Percentiles rank a stretch among this genome's conserved stretches.
These are phyloP conservation scores for Dalbergia oliveri DNA, from an alignment of 306 rosid species.

Conservation along the genomic window DNA sequence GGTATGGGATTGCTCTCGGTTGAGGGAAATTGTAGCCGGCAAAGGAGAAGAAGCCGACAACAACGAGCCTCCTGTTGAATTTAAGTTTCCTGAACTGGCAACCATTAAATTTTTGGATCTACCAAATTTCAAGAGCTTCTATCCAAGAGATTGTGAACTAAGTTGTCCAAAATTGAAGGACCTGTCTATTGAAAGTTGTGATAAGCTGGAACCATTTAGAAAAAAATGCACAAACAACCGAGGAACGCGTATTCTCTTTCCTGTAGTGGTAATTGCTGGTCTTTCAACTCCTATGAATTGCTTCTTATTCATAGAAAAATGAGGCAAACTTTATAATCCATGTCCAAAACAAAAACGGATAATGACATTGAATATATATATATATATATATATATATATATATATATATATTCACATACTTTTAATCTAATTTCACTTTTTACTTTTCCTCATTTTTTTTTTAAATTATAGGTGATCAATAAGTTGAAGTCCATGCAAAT, in stretches of 20 bases:
- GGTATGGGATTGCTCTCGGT: not conserved
- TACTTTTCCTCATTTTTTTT: not conserved
- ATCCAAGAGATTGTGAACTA: not conserved
- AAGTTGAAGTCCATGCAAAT: conserved; percentile 26
- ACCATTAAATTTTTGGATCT: not conserved
- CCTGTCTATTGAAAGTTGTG: not conserved
- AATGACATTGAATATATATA: not conserved
- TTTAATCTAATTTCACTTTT: no score
- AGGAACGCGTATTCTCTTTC: not conserved
- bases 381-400: no score
- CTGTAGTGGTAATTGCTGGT: not conserved
- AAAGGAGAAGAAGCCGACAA: not conserved
- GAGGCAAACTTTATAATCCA: no score
- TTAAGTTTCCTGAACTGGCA: not conserved
- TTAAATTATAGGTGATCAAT: conserved; percentile 9
- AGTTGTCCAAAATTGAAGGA: not conserved
- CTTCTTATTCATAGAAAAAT: not conserved
- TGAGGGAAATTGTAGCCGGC: conserved; percentile 23
- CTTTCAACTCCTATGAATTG: not conserved
- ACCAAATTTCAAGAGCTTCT: conserved; percentile 19
- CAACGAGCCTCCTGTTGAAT: not conserved
- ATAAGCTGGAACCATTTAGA: not conserved
- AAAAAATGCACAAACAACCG: no score
- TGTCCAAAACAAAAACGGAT: not conserved
- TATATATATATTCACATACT: no score